A percentile compares a stretch with the other conserved stretches of the same genome.
phyloP scores from a whole-genome alignment of 768 basidiomycete genomes.

The Asterophora lycoperdoides region DNA sequence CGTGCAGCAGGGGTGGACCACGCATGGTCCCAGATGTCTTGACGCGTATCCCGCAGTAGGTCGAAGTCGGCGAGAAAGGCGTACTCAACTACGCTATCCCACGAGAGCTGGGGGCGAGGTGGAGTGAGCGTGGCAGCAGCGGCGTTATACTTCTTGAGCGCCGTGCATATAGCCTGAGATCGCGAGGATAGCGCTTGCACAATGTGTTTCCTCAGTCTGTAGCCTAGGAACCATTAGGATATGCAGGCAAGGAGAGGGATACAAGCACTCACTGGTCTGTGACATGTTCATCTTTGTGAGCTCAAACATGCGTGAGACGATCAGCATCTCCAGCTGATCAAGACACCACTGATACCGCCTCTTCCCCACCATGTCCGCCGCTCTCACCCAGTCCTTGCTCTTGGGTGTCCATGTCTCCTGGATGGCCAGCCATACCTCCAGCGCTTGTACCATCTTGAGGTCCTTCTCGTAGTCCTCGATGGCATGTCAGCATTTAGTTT shows the following conservation, averaged over 20 bases:
- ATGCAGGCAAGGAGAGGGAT: neutral
- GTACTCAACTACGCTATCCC: constrained; percentile 20
- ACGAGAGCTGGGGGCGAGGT: constrained; percentile 11
- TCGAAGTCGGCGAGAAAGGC: constrained; percentile 18
- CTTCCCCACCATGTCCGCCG: neutral
- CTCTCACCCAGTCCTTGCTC: constrained; percentile 5
- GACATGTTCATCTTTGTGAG: too few relatives aligned
- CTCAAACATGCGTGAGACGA: constrained; percentile 23
- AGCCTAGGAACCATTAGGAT: neutral
- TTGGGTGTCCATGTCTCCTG: constrained; percentile 11
- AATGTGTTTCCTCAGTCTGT: constrained; percentile 13
- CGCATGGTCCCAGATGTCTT: constrained; percentile 10
- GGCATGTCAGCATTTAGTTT: neutral
- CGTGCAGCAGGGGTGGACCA: constrained; percentile 14
- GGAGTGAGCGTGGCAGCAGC: constrained; percentile 17
- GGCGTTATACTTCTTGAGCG: constrained; percentile 18
- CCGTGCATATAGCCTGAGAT: constrained; percentile 16
- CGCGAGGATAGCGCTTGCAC: constrained; percentile 6
- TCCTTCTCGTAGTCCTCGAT: neutral
- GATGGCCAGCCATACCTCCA: constrained; percentile 14
- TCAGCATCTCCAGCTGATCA: constrained; percentile 18
- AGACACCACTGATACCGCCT: constrained; percentile 15
- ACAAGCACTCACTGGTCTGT: constrained; percentile 24
- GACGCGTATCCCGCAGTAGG: constrained; percentile 11
- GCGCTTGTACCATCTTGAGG: constrained; percentile 1